These are phyloP conservation scores for Diaporthe citriasiana DNA, from an alignment of 2,329 filamentous ascomycete species.

Conservation along the genomic window DNA sequence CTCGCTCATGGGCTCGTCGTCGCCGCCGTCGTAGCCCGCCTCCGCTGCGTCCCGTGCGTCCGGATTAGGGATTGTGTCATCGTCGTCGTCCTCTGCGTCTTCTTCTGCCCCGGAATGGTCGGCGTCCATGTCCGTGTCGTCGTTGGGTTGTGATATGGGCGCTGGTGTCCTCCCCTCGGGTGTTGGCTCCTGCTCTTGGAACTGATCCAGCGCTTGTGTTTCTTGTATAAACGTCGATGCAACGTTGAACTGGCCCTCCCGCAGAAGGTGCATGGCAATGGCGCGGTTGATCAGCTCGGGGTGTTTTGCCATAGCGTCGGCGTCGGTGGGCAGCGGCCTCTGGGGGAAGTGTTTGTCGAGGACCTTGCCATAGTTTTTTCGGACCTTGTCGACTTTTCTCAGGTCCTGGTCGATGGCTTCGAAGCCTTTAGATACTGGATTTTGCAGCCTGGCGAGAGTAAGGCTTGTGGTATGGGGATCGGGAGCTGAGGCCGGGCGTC, in stretches of 20 bases:
- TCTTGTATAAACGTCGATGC: slow-evolving; percentile 89
- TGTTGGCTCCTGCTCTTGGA: slow-evolving; percentile 30
- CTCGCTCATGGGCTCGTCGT: slow-evolving; percentile 51
- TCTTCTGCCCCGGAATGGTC: slow-evolving; percentile 33
- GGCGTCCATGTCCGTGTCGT: slow-evolving; percentile 41
- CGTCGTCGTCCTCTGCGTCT: slow-evolving; percentile 28
- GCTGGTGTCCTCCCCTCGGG: neutral
- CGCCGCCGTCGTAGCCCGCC: slow-evolving; percentile 35
- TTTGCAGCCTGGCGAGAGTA: slow-evolving; percentile 87
- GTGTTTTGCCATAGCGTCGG: slow-evolving; percentile 84
- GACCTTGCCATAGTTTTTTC: slow-evolving; percentile 87
- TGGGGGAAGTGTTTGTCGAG: slow-evolving; percentile 75
- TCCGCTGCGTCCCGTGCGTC: slow-evolving; percentile 16
- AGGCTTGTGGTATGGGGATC: slow-evolving; percentile 80
- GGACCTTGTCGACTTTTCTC: slow-evolving; percentile 84
- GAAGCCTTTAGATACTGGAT: slow-evolving; percentile 84
- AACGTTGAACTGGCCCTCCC: slow-evolving; percentile 93
- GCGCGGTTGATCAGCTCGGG: slow-evolving; percentile 88
- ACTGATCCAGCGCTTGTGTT: slow-evolving; percentile 56
- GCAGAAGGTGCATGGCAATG: slow-evolving; percentile 95
- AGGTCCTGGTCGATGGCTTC: slow-evolving; percentile 85
- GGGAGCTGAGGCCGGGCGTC: slow-evolving; percentile 52
- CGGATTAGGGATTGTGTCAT: slow-evolving; percentile 27
- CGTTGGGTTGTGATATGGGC: slow-evolving; percentile 14
- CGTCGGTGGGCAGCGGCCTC: slow-evolving; percentile 80